Conservation (phyloP, 352 stramenopile species). For the Phytophthora colocasiae region DNA sequence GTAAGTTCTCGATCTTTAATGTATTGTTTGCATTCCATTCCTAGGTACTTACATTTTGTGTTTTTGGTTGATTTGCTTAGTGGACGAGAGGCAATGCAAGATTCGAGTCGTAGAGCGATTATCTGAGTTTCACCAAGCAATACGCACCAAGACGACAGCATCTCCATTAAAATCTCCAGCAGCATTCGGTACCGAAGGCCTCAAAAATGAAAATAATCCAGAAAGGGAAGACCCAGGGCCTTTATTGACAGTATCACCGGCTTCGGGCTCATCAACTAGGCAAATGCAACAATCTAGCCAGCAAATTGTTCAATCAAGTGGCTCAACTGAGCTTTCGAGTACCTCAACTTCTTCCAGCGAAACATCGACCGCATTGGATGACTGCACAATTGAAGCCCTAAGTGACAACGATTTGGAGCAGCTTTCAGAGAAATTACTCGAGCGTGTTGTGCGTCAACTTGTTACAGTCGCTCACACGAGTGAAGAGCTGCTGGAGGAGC, state of each 20-base stretch:
- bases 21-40: neutral
- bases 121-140: slow-evolving; percentile 84
- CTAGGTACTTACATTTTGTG: slow-evolving; percentile 4
- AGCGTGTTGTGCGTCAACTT: slow-evolving; percentile 84
- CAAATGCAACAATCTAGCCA: slow-evolving; percentile 13
- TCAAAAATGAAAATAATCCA: neutral
- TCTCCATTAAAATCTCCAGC: slow-evolving; percentile 12
- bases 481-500: slow-evolving; percentile 84
- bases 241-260: neutral
- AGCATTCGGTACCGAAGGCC: slow-evolving; percentile 1
- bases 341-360: slow-evolving; percentile 21
- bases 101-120: slow-evolving; percentile 87
- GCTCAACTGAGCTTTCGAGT: slow-evolving; percentile 2
- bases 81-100: slow-evolving; percentile 89
- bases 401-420: slow-evolving; percentile 83
- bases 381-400: slow-evolving; percentile 76
- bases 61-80: slow-evolving; percentile 40
- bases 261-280: slow-evolving; percentile 12
- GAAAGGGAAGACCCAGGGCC: slow-evolving; percentile 5
- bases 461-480: slow-evolving; percentile 81
- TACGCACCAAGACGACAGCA: slow-evolving; percentile 57
- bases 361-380: slow-evolving; percentile 52
- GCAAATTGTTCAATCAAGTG: slow-evolving; percentile 6
- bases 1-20: slow-evolving; percentile 38
- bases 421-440: slow-evolving; percentile 83